Percentiles rank a stretch among this genome's conserved stretches.
Conservation (phyloP, 2,329 filamentous ascomycete genomes). For the Diaporthe sp. region DNA sequence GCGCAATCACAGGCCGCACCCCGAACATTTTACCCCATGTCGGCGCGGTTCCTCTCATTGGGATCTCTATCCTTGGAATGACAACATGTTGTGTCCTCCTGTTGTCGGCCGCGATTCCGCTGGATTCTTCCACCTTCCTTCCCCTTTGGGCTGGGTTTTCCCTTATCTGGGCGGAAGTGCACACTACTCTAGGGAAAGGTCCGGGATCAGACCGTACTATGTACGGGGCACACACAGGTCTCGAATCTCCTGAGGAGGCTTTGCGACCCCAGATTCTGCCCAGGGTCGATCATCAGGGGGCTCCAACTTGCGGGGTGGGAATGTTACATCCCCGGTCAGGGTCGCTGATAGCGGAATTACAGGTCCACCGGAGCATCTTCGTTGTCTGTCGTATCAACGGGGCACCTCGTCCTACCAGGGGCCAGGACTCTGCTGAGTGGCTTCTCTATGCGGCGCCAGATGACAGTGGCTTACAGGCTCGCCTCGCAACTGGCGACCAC, state of each 20-base stretch:
- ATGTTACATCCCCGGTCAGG: constrained; percentile 40
- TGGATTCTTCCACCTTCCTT: constrained; percentile 15
- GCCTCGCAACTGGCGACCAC: not conserved
- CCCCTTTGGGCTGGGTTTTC: constrained; percentile 6
- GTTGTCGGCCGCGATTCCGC: not conserved
- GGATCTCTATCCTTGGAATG: constrained; percentile 12
- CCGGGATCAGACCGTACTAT: constrained; percentile 17
- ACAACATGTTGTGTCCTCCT: not conserved
- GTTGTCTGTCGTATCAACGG: constrained; percentile 34
- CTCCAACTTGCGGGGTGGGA: constrained; percentile 39
- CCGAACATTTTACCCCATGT: not conserved
- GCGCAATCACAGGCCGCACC: constrained; percentile 1
- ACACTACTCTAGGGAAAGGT: constrained; percentile 9
- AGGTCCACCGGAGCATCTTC: constrained; percentile 23
- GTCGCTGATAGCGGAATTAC: constrained; percentile 33
- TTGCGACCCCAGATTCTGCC: constrained; percentile 42
- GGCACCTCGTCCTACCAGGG: not conserved
- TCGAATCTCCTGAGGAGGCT: constrained; percentile 35
- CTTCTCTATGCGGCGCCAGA: not conserved
- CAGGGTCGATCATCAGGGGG: constrained; percentile 41
- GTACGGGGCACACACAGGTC: constrained; percentile 1
- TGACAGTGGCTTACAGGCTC: constrained; percentile 5
- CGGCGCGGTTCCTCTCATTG: not conserved
- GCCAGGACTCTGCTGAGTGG: constrained; percentile 7
- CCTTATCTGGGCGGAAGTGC: constrained; percentile 17